phyloP scores from a whole-genome alignment of 1,284 basidiomycete species.

The Fomitopsis betulina region DNA sequence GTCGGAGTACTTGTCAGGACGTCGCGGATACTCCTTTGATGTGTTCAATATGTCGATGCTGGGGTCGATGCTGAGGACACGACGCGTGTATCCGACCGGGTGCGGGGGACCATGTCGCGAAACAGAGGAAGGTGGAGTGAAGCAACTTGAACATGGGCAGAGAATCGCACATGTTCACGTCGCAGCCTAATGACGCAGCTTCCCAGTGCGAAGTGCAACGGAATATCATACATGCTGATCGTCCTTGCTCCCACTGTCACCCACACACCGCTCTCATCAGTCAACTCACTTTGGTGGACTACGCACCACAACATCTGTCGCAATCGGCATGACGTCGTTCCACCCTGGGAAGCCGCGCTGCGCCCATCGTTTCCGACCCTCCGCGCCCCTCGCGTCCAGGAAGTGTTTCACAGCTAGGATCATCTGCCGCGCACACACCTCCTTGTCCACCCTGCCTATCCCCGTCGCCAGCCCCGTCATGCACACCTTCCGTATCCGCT shows the following conservation, averaged over 20 bases:
- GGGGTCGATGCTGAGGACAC: neutral
- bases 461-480: conserved; percentile 18
- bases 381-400: conserved; percentile 6
- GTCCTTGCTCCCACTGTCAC: too few species aligned
- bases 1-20: too few species aligned
- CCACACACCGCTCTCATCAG: too few species aligned
- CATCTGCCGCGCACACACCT: conserved; percentile 17
- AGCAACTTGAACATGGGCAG: neutral
- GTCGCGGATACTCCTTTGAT: too few species aligned
- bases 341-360: conserved; percentile 7
- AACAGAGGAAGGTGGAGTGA: conserved; percentile 2
- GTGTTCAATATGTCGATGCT: too few species aligned
- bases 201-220: neutral
- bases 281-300: too few species aligned
- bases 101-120: neutral
- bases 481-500: conserved; percentile 6
- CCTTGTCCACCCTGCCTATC: conserved; percentile 9
- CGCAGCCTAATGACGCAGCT: neutral
- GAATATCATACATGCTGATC: too few species aligned
- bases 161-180: conserved; percentile 1
- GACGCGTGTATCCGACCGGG: neutral
- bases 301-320: conserved; percentile 2
- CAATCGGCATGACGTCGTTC: conserved; percentile 10
- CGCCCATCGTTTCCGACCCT: conserved; percentile 7
- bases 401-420: conserved; percentile 12